These are phyloP conservation scores for Zoysia japonica DNA, from an alignment of 176 grass and related monocot species.

Conservation along the genomic window DNA sequence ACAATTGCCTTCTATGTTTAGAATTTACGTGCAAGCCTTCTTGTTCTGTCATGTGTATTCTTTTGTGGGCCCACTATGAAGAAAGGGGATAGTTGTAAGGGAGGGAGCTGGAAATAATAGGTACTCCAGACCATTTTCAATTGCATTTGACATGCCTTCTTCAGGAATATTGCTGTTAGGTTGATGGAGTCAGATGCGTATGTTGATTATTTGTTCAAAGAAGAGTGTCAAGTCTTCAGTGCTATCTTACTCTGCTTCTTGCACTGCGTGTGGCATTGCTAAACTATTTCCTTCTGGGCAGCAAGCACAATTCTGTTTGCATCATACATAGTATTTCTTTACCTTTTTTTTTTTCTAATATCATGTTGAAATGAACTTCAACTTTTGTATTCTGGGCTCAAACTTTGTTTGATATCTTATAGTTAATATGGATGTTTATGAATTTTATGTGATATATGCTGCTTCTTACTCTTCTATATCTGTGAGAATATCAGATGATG, in stretches of 20 bases:
- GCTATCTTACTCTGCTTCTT: background rate
- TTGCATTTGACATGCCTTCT: background rate
- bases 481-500: background rate
- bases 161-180: background rate
- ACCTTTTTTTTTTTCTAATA: slow-evolving; percentile 12
- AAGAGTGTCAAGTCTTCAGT: background rate
- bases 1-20: background rate
- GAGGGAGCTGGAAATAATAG: background rate
- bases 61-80: background rate
- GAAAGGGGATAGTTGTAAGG: background rate
- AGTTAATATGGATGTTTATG: background rate
- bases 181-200: background rate
- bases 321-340: background rate
- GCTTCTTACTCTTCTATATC: slow-evolving; percentile 6
- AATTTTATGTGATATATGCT: background rate
- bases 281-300: background rate
- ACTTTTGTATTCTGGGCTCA: background rate
- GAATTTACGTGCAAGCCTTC: background rate
- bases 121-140: background rate
- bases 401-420: background rate
- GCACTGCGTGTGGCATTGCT: background rate
- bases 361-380: background rate
- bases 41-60: background rate
- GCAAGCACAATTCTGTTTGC: background rate
- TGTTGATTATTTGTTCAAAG: background rate